Evolutionary conservation across 257 asterid genomes (phyloP).

Genomic region (Fraxinus anomala): DNA sequence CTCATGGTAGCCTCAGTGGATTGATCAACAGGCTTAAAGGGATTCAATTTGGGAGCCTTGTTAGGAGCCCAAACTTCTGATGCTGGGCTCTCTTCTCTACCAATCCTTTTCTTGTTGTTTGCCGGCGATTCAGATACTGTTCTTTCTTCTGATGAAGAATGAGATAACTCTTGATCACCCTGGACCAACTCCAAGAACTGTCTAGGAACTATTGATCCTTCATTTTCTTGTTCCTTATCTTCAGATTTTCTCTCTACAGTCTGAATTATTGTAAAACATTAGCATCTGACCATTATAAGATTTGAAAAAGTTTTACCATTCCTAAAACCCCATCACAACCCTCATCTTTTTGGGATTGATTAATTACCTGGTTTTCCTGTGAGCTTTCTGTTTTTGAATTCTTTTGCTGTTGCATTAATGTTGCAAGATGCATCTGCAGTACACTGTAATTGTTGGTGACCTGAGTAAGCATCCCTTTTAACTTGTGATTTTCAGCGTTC

Average conservation of each 20-base stretch:
- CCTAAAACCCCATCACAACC: no score
- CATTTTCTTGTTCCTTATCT: slow-evolving; percentile 34
- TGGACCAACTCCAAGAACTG: slow-evolving; percentile 71
- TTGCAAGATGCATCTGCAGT: slow-evolving; percentile 59
- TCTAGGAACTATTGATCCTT: slow-evolving; percentile 40
- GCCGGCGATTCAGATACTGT: slow-evolving; percentile 67
- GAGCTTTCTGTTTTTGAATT: slow-evolving; percentile 28
- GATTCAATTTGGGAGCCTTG: slow-evolving; percentile 48
- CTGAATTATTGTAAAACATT: slow-evolving; percentile 16
- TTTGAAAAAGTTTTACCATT: not conserved
- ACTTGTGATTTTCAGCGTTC: slow-evolving; percentile 69
- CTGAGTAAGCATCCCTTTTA: slow-evolving; percentile 73
- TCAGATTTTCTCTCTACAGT: slow-evolving; percentile 34
- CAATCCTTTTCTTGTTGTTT: slow-evolving; percentile 39
- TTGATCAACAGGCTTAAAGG: slow-evolving; percentile 49
- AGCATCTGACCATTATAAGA: not conserved
- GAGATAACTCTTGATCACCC: slow-evolving; percentile 37
- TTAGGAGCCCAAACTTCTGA: slow-evolving; percentile 73
- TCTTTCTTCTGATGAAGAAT: slow-evolving; percentile 80
- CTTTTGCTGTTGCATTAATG: slow-evolving; percentile 48
- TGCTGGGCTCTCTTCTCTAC: slow-evolving; percentile 76
- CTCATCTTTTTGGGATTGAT: no score
- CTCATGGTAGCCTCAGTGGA: slow-evolving; percentile 79
- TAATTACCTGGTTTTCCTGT: slow-evolving; percentile 39
- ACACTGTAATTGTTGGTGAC: slow-evolving; percentile 60